phyloP scores from a whole-genome alignment of 352 stramenopile species.

The Phytopythium vexans region DNA sequence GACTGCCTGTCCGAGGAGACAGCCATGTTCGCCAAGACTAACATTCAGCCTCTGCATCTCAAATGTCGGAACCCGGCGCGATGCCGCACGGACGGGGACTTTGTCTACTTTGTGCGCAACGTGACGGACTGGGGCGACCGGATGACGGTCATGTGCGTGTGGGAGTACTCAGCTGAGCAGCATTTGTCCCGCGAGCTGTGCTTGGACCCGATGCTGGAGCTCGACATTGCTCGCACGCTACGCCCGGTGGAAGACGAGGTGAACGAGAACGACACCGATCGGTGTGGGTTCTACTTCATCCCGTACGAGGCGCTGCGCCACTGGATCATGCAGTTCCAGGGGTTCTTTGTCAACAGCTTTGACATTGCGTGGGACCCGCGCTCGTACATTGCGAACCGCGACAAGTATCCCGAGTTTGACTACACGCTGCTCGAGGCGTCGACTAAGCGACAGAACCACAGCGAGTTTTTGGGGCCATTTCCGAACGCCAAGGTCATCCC shows the following conservation, averaged over 20 bases:
- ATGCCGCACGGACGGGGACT: constrained; percentile 54
- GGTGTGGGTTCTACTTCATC: constrained; percentile 83
- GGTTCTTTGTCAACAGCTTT: constrained; percentile 84
- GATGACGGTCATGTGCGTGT: constrained; percentile 83
- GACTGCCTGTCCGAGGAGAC: constrained; percentile 64
- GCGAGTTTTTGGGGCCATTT: constrained; percentile 69
- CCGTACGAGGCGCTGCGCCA: constrained; percentile 70
- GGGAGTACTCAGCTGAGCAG: constrained; percentile 59
- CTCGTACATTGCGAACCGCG: constrained; percentile 63
- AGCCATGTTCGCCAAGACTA: constrained; percentile 62
- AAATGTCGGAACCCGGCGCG: constrained; percentile 53
- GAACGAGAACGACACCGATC: constrained; percentile 72
- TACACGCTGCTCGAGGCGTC: constrained; percentile 63
- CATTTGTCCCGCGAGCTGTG: constrained; percentile 49
- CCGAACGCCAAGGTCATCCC: constrained; percentile 63
- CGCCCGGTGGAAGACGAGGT: constrained; percentile 47
- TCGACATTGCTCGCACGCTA: constrained; percentile 59
- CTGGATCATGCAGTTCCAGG: constrained; percentile 78
- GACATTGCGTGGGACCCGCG: constrained; percentile 69
- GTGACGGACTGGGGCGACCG: constrained; percentile 78
- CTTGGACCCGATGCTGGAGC: constrained; percentile 71
- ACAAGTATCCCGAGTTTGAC: constrained; percentile 44
- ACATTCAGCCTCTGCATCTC: constrained; percentile 68
- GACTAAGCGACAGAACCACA: constrained; percentile 69
- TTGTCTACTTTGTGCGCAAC: constrained; percentile 78